phyloP scores from a whole-genome alignment of 768 basidiomycete species.

The Sarcodon sp. region DNA sequence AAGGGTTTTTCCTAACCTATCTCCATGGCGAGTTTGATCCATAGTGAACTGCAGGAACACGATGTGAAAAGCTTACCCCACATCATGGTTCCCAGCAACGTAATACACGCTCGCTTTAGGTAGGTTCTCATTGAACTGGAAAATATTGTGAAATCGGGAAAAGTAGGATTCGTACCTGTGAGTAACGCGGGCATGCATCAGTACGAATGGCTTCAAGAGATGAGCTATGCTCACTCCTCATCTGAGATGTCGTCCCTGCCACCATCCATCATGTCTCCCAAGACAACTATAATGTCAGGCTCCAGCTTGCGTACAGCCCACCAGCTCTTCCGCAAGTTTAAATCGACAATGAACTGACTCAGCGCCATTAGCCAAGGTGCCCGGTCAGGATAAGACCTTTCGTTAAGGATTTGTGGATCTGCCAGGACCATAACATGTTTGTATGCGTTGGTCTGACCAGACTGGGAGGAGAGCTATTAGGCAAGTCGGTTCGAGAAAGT shows the following conservation, averaged over 20 bases:
- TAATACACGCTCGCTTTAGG: slow-evolving; percentile 37
- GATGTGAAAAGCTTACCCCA: slow-evolving; percentile 36
- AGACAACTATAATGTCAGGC: slow-evolving; percentile 68
- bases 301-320: slow-evolving; percentile 39
- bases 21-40: neutral
- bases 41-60: neutral
- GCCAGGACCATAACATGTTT: slow-evolving; percentile 70
- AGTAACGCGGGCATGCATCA: neutral
- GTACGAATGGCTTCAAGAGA: slow-evolving; percentile 1
- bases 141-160: slow-evolving; percentile 57
- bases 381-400: slow-evolving; percentile 58
- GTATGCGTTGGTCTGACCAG: slow-evolving; percentile 13
- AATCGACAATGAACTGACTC: slow-evolving; percentile 57
- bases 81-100: slow-evolving; percentile 88
- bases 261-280: slow-evolving; percentile 91
- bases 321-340: slow-evolving; percentile 83
- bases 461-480: slow-evolving; percentile 7
- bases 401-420: slow-evolving; percentile 81
- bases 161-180: slow-evolving; percentile 66
- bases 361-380: slow-evolving; percentile 39
- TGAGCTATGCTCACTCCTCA: slow-evolving; percentile 43
- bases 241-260: slow-evolving; percentile 55
- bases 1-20: slow-evolving; percentile 16
- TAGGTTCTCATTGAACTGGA: slow-evolving; percentile 30
- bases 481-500: slow-evolving; percentile 3